Conservation (phyloP, 2,329 filamentous ascomycete genomes). For the Pseudogymnoascus sp. region DNA sequence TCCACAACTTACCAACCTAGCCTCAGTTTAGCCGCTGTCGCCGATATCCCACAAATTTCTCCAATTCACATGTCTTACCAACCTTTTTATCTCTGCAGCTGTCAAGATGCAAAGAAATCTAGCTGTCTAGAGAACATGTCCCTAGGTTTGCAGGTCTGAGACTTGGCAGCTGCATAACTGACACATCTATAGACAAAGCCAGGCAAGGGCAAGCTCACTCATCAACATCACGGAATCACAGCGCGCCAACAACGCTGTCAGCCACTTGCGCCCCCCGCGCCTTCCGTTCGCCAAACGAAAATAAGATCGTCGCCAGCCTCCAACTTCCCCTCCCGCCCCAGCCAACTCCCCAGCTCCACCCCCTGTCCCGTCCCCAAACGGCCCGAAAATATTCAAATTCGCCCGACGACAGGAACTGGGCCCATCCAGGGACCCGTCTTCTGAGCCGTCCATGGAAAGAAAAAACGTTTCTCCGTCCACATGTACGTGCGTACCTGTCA, state of each 20-base stretch:
- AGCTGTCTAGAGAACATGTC: not conserved
- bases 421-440: not conserved
- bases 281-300: not conserved
- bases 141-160: not conserved
- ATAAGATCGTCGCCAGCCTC: not conserved
- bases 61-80: not conserved
- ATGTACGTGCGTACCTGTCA: not conserved
- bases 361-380: conserved; percentile 5
- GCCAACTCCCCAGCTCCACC: not conserved
- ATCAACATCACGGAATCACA: not conserved
- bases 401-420: not conserved
- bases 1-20: not conserved
- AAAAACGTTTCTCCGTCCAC: not conserved
- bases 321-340: not conserved
- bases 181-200: not conserved
- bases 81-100: not conserved
- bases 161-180: not conserved
- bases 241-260: not conserved
- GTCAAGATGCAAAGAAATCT: not conserved
- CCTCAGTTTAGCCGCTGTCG: conserved; percentile 2
- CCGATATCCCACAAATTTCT: not conserved
- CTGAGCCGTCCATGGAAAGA: not conserved
- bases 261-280: not conserved
- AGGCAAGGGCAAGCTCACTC: not conserved
- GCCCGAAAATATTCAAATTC: not conserved